Evolutionary conservation across 2,329 filamentous ascomycete species (phyloP), one percentile per base, ranked within the genome.

Genomic region (Sporothrix schenckii): DNA sequence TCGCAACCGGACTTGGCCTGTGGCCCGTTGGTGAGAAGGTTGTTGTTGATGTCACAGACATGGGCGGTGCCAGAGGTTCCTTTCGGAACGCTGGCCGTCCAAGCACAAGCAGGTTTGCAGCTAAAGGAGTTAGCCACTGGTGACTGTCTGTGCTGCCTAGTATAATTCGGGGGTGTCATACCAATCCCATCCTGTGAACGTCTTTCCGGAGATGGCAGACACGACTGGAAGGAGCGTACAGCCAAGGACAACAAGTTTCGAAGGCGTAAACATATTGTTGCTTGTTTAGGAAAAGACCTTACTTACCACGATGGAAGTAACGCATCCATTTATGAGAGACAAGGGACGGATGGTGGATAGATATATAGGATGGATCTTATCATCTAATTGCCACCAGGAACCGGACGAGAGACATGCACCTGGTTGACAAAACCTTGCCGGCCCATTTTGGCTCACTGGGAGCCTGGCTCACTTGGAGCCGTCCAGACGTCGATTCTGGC

Each of bases 1-100:
- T 41, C 34, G 19, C 56, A 60, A 9, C 56, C 56, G 1, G 34
- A 60, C 10, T 60, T 60, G 30, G 56, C 56, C 9, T 41, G 56
- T 7, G 56, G 19, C 11, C 56, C 56, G 34, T 60, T 60, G 56
- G 30, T 30, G 13, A 60, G 56, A 16, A 60, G 16, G 56, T 39
- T 60, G 34, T 60, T 60, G 56, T 60, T 60, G 56, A 60, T 41
- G 19, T 60, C 56, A 60, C 56, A 60, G 10, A 60, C 56, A 4
- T 60, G 56, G 4, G 56, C 56, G 10, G 56, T 60, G 7, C 30
- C 56, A 0, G 56, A 60, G 7, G 19, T 41, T 19, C 56, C 56
- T 34, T 60, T 19, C 11, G 56, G 56, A 16, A 60, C 56, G 10
- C 19, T 5, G 30, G 54, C 27, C 13, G 54, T 39, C 54, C 54